These are phyloP conservation scores for Candolleomyces aberdarensis DNA, from an alignment of 768 basidiomycete genomes.

Conservation along the genomic window DNA sequence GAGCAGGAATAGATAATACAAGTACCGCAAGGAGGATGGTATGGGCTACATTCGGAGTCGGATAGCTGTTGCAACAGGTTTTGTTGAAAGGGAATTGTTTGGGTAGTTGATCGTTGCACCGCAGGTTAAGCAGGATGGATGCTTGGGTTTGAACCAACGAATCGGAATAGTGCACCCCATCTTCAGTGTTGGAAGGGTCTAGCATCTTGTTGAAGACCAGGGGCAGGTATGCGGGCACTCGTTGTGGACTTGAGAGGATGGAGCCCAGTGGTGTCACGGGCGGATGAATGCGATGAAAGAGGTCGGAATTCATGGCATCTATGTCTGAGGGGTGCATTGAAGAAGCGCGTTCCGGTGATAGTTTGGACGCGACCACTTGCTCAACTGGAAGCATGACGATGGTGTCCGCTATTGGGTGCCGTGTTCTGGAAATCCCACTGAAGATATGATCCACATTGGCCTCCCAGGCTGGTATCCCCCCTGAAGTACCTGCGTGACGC, in stretches of 20 bases:
- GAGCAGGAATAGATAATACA: slow-evolving; percentile 50
- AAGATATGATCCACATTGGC: slow-evolving; percentile 68
- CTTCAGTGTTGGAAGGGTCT: slow-evolving; percentile 68
- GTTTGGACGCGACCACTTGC: slow-evolving; percentile 60
- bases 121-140: slow-evolving; percentile 72
- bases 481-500: slow-evolving; percentile 65
- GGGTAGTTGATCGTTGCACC: slow-evolving; percentile 72
- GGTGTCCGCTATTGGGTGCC: slow-evolving; percentile 56
- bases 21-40: slow-evolving; percentile 45
- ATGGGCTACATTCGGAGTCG: slow-evolving; percentile 58
- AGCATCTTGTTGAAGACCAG: slow-evolving; percentile 81
- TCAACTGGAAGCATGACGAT: slow-evolving; percentile 79
- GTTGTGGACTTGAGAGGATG: not conserved
- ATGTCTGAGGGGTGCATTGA: slow-evolving; percentile 79
- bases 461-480: slow-evolving; percentile 79
- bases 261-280: slow-evolving; percentile 13
- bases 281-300: slow-evolving; percentile 62
- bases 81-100: slow-evolving; percentile 65
- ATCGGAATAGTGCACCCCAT: slow-evolving; percentile 81
- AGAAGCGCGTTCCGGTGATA: slow-evolving; percentile 58
- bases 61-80: slow-evolving; percentile 81
- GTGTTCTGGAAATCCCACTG: slow-evolving; percentile 14
- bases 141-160: slow-evolving; percentile 65
- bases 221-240: slow-evolving; percentile 54
- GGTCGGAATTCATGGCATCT: slow-evolving; percentile 88